Evolutionary conservation across 2,329 filamentous ascomycete species (phyloP).

Genomic region (Acrodontium crateriforme): DNA sequence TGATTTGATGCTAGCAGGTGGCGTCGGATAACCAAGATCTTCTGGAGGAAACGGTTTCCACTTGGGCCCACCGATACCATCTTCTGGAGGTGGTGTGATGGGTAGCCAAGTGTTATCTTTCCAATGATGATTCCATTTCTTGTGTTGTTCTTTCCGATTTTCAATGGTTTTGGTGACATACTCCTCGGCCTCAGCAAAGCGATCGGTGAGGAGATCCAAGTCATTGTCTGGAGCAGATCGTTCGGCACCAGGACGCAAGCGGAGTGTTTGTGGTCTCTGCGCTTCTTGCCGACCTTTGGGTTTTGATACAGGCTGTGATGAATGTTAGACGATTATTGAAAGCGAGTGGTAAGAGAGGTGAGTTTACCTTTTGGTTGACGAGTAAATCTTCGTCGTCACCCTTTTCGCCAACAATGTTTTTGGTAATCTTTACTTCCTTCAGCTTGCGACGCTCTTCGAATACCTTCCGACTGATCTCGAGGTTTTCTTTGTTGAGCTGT

Average conservation of each 20-base stretch:
- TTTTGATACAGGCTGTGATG: constrained; percentile 23
- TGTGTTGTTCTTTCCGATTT: constrained; percentile 73
- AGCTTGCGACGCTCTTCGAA: constrained; percentile 73
- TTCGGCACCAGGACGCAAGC: constrained; percentile 44
- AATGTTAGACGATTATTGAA: no score
- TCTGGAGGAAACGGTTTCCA: constrained; percentile 16
- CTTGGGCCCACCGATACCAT: constrained; percentile 11
- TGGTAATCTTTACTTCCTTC: constrained; percentile 75
- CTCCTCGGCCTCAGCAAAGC: constrained; percentile 67
- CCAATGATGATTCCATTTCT: constrained; percentile 81
- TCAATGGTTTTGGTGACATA: constrained; percentile 72
- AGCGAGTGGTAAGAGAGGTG: constrained; percentile 9
- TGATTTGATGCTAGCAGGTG: constrained; percentile 33
- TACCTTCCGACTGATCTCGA: constrained; percentile 60
- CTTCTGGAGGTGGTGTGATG: constrained; percentile 62
- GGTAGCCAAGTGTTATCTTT: constrained; percentile 78
- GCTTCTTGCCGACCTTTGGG: constrained; percentile 44
- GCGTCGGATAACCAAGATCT: constrained; percentile 27
- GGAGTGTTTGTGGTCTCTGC: constrained; percentile 45
- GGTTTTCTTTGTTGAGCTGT: constrained; percentile 59
- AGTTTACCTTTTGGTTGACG: constrained; percentile 76
- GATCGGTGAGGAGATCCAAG: constrained; percentile 60
- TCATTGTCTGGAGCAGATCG: constrained; percentile 64
- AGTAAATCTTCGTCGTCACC: constrained; percentile 79
- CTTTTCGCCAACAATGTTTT: constrained; percentile 70